These are phyloP conservation scores for Blastobotrys americana DNA, from an alignment of 805 yeast species.

Conservation along the genomic window DNA sequence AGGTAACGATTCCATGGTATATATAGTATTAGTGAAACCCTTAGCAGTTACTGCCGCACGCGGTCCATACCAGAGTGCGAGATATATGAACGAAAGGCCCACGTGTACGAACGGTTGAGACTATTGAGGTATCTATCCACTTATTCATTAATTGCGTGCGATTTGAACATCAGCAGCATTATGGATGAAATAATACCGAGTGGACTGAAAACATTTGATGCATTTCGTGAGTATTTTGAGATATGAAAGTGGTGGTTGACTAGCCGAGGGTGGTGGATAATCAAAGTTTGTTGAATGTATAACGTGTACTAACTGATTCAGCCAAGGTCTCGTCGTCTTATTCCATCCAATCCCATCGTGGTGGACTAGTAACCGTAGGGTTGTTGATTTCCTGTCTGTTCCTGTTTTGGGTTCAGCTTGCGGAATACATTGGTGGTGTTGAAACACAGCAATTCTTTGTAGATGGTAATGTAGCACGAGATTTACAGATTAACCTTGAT, in stretches of 20 bases:
- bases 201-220: constrained; percentile 54
- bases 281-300: no score
- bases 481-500: constrained; percentile 68
- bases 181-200: constrained; percentile 19
- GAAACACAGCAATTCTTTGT: constrained; percentile 73
- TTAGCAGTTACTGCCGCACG: no score
- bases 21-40: no score
- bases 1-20: no score
- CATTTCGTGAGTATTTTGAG: constrained; percentile 46
- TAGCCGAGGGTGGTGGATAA: no score
- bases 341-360: constrained; percentile 65
- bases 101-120: no score
- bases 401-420: constrained; percentile 76
- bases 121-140: background rate
- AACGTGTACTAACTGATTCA: constrained; percentile 21
- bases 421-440: constrained; percentile 76
- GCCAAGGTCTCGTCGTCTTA: constrained; percentile 67
- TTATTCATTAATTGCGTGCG: background rate
- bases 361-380: constrained; percentile 64
- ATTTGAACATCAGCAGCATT: background rate
- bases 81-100: no score
- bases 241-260: no score
- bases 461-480: constrained; percentile 50
- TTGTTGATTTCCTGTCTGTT: constrained; percentile 57
- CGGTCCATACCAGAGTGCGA: no score